Base-by-base conservation (phyloP, 176 grass and related monocot species). In the Oryza glumipatula region DNA sequence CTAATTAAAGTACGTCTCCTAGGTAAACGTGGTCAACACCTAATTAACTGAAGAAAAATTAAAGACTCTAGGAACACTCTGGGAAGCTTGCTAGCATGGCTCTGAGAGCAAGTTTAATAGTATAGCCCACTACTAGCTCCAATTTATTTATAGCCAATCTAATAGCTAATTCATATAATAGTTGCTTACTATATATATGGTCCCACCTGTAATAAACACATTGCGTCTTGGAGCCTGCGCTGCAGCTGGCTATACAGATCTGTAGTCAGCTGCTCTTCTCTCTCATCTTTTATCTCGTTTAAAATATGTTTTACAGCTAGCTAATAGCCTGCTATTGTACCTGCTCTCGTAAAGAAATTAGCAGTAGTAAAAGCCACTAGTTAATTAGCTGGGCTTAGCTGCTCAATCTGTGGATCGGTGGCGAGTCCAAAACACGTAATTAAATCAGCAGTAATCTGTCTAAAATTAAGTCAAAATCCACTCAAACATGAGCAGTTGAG, bases 401-500 rank as follows among this genome's bases (percentile, higher is more conserved):
- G 52, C 17, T 58, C 16, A 58, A 58, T 38, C 52, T 11, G 43
- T 58, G 21, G 58, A 63, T 63, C n/a, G 7, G 58, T 23, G 58
- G 58, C 21, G 58, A 63, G n/a, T 22, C n/a, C n/a, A 23, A 23
- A 9, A 63, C n/a, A 63, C n/a, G 58, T 23, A 63, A 63, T 10
- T 23, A 63, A 61, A 4, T 41, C 11, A 11, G 35, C 7, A 70
- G 8, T 47, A 28, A 28, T 43, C 22, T 6, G 12, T 48, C 43
- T 4, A 73, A 16, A 48, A 49, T 48, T 52, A 28, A 16, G 45
- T 51, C 72, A n/a, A 74, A 74, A 74, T 74, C n/a, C 23, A 52
- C 72, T 28, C 11, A 14, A n/a, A 38, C 5, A 38, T 38, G 36
- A 38, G 36, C 36, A 38, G 36, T 1, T 38, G 36, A 38, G 36